These are phyloP conservation scores for Aspergillus latus DNA, from an alignment of 2,329 filamentous ascomycete species.

Conservation along the genomic window DNA sequence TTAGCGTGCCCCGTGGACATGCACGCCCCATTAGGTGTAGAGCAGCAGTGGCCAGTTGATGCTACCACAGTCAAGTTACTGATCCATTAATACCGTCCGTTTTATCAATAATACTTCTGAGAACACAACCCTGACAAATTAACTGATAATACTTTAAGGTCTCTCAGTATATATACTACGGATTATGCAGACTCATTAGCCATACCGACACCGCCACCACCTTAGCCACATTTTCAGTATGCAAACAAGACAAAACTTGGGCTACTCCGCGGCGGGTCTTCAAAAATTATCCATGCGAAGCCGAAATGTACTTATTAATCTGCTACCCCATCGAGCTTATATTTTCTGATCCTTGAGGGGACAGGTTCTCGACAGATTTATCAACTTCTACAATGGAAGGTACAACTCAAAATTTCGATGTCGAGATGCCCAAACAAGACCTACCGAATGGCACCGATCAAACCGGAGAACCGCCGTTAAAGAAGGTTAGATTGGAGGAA, in stretches of 20 bases:
- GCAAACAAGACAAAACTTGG: conserved; percentile 25
- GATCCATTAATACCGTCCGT: too few relatives aligned
- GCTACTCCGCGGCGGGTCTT: neutral
- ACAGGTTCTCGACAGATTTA: neutral
- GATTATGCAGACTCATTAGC: too few relatives aligned
- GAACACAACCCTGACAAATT: too few relatives aligned
- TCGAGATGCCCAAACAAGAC: conserved; percentile 23
- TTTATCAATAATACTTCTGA: too few relatives aligned
- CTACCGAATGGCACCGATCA: conserved; percentile 28
- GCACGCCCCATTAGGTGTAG: too few relatives aligned
- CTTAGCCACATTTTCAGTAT: conserved; percentile 6
- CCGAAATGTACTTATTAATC: too few relatives aligned
- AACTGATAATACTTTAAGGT: too few relatives aligned
- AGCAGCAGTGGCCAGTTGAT: too few relatives aligned
- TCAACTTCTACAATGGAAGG: neutral
- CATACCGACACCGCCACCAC: neutral
- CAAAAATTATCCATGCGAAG: conserved; percentile 6
- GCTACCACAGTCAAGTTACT: too few relatives aligned
- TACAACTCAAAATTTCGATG: conserved; percentile 14
- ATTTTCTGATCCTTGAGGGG: neutral
- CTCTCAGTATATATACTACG: too few relatives aligned
- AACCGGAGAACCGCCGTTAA: conserved; percentile 51
- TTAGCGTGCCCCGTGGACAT: conserved; percentile 16
- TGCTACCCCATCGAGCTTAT: too few relatives aligned
- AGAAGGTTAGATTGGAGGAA: conserved; percentile 59